A percentile compares a stretch with the other conserved stretches of the same genome.
These are phyloP conservation scores for Teratosphaeria destructans DNA, from an alignment of 2,329 filamentous ascomycete species.

Conservation along the genomic window DNA sequence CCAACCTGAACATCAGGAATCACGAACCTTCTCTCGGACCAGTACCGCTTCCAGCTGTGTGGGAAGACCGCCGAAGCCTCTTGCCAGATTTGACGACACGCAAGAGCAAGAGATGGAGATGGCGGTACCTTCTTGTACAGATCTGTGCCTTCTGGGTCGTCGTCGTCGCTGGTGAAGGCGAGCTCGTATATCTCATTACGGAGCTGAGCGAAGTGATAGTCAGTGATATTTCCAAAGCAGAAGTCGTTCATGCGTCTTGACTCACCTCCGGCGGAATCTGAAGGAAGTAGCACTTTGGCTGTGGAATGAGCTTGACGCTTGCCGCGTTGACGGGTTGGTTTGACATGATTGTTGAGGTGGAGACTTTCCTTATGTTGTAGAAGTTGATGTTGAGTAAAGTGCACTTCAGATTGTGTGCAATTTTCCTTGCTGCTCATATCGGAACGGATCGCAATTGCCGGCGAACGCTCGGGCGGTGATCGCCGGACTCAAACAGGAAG, in stretches of 20 bases:
- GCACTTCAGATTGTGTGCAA: neutral
- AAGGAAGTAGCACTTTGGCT: neutral
- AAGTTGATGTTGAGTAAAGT: neutral
- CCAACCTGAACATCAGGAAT: neutral
- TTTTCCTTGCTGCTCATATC: neutral
- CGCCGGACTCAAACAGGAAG: neutral
- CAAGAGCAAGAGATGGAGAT: neutral
- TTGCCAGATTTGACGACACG: neutral
- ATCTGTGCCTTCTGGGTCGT: neutral
- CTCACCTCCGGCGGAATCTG: neutral
- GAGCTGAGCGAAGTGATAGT: neutral
- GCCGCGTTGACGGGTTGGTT: neutral
- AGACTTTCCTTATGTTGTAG: neutral
- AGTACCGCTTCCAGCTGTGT: neutral
- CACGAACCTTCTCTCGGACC: neutral
- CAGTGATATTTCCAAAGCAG: neutral
- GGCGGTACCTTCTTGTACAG: neutral
- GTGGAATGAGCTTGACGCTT: neutral
- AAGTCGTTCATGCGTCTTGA: neutral
- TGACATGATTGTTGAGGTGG: neutral
- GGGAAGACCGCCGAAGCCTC: neutral
- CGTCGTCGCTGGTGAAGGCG: slow-evolving; percentile 2
- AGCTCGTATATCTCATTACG: neutral
- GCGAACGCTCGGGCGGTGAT: neutral
- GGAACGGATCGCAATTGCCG: neutral